phyloP scores from a whole-genome alignment of 768 basidiomycete species.

The Trametes cubensis region DNA sequence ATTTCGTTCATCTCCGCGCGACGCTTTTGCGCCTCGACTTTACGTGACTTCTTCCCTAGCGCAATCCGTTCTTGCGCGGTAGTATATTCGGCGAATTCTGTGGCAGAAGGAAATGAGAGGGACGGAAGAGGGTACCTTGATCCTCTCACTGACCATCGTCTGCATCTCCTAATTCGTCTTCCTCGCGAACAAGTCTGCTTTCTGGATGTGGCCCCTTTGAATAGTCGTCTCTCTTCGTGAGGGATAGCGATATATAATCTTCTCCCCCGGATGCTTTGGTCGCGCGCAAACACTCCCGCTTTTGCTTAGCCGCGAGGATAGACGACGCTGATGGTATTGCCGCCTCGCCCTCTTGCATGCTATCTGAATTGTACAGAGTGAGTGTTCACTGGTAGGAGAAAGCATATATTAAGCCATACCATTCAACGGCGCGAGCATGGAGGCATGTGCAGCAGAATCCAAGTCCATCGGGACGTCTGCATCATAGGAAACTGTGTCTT shows the following conservation, averaged over 20 bases:
- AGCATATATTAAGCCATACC: constrained; percentile 31
- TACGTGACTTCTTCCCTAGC: constrained; percentile 79
- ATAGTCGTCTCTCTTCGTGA: constrained; percentile 56
- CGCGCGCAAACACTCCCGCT: constrained; percentile 66
- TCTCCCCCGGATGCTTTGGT: constrained; percentile 48
- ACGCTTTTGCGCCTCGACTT: constrained; percentile 65
- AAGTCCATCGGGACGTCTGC: constrained; percentile 50
- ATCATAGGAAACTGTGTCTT: constrained; percentile 45
- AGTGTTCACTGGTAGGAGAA: background rate
- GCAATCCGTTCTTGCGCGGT: constrained; percentile 87
- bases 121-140: background rate
- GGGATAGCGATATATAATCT: constrained; percentile 82
- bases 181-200: constrained; percentile 80
- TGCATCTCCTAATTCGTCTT: constrained; percentile 85
- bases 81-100: constrained; percentile 87
- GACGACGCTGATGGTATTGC: constrained; percentile 72
- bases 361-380: constrained; percentile 9
- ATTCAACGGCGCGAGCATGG: constrained; percentile 31
- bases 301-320: constrained; percentile 74
- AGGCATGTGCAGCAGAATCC: constrained; percentile 39
- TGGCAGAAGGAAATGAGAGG: background rate
- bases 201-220: constrained; percentile 80
- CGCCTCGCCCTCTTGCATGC: constrained; percentile 43
- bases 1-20: constrained; percentile 75
- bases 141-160: constrained; percentile 69